Conservation (phyloP, 768 basidiomycete genomes). For the Auriculariales sp. region DNA sequence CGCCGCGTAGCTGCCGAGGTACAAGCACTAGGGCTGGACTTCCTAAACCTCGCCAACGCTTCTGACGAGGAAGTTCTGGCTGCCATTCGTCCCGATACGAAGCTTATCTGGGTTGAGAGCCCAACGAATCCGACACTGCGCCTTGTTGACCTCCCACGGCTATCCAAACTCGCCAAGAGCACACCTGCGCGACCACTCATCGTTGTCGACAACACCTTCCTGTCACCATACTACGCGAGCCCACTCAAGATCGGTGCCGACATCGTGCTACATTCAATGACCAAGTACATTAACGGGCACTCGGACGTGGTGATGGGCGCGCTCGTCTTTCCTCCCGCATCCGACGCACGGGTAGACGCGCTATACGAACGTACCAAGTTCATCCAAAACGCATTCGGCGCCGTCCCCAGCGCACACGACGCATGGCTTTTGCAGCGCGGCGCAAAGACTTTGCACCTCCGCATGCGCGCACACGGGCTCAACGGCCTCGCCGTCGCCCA, state of each 20-base stretch:
- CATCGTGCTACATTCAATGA: slow-evolving; percentile 69
- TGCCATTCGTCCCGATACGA: slow-evolving; percentile 64
- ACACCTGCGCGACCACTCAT: slow-evolving; percentile 47
- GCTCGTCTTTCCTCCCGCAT: slow-evolving; percentile 41
- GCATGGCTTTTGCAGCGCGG: slow-evolving; percentile 84
- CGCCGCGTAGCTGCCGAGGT: slow-evolving; percentile 45
- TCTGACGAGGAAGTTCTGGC: slow-evolving; percentile 49
- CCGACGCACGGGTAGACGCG: slow-evolving; percentile 12
- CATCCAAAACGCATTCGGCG: slow-evolving; percentile 81
- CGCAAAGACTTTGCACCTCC: slow-evolving; percentile 77
- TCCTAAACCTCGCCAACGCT: slow-evolving; percentile 63
- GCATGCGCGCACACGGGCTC: slow-evolving; percentile 74
- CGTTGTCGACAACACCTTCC: slow-evolving; percentile 89
- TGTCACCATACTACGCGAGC: slow-evolving; percentile 81
- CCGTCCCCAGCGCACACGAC: slow-evolving; percentile 75
- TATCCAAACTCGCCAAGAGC: slow-evolving; percentile 23
- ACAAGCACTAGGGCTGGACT: slow-evolving; percentile 59
- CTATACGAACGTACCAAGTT: slow-evolving; percentile 54
- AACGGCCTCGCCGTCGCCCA: slow-evolving; percentile 69
- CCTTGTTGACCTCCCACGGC: slow-evolving; percentile 62
- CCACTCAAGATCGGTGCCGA: slow-evolving; percentile 69
- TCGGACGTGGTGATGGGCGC: slow-evolving; percentile 88
- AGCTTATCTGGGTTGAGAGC: slow-evolving; percentile 87
- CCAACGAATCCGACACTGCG: slow-evolving; percentile 93
- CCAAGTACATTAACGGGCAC: slow-evolving; percentile 90